These are phyloP conservation scores for Fusarium mexicanum DNA, from an alignment of 2,329 filamentous ascomycete genomes.

Conservation along the genomic window DNA sequence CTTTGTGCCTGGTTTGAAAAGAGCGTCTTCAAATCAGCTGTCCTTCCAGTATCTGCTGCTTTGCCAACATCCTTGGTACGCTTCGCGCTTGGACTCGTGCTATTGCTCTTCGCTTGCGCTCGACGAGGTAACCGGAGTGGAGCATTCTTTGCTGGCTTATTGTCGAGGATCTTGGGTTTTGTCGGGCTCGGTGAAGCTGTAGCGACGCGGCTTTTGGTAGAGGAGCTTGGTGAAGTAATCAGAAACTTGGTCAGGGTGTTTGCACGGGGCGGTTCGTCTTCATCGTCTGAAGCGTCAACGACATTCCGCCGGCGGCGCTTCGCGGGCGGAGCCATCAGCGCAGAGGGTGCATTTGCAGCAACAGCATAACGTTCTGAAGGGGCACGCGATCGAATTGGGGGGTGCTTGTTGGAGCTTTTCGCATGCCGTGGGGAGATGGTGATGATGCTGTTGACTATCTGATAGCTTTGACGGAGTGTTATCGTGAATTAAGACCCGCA, in stretches of 20 bases:
- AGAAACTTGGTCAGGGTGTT: conserved; percentile 65
- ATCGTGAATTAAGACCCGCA: conserved; percentile 32
- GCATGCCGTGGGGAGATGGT: conserved; percentile 3
- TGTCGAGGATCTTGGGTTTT: conserved; percentile 44
- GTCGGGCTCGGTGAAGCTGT: conserved; percentile 55
- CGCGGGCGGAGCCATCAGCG: conserved; percentile 65
- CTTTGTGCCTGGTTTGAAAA: conserved; percentile 70
- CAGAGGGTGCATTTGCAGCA: conserved; percentile 43
- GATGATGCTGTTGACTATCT: conserved; percentile 29
- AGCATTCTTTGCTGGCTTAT: conserved; percentile 33
- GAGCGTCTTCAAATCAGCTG: conserved; percentile 65
- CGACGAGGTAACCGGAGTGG: conserved; percentile 40
- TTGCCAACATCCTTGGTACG: conserved; percentile 54
- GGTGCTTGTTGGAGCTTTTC: background rate
- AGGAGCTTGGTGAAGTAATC: conserved; percentile 60
- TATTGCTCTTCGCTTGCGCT: conserved; percentile 44
- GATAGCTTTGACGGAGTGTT: conserved; percentile 30
- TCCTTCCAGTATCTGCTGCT: conserved; percentile 61
- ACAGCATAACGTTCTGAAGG: conserved; percentile 35
- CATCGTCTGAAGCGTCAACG: conserved; percentile 60
- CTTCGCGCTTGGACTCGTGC: conserved; percentile 48
- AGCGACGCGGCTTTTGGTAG: conserved; percentile 46
- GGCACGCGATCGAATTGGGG: conserved; percentile 2
- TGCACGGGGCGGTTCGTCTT: conserved; percentile 55
- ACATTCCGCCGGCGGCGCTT: conserved; percentile 69